Conservation (phyloP, 352 stramenopile species). For the Peronospora belbahrii region DNA sequence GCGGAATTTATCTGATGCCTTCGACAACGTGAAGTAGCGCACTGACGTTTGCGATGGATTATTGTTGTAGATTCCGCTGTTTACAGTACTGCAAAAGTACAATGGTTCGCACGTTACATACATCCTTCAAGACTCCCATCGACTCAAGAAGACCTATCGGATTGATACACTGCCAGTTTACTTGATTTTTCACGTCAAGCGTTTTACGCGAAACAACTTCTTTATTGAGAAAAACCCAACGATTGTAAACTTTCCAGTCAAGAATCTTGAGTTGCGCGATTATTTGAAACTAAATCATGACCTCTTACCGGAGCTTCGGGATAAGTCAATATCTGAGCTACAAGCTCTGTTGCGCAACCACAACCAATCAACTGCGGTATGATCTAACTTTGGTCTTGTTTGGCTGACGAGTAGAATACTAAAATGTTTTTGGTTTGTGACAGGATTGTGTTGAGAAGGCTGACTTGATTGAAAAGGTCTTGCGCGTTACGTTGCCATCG, state of each 20-base stretch:
- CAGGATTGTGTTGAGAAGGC: conserved; percentile 75
- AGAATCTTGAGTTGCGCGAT: conserved; percentile 95
- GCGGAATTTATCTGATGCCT: not conserved
- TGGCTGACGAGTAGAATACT: not conserved
- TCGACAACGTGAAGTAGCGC: not conserved
- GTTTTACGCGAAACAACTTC: conserved; percentile 98
- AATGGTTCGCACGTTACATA: conserved; percentile 85
- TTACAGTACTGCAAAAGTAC: conserved; percentile 96
- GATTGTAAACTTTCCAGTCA: conserved; percentile 98
- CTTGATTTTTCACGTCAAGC: conserved; percentile 95
- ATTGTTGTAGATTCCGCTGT: conserved; percentile 87
- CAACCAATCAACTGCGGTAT: conserved; percentile 39
- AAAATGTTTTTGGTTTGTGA: not conserved
- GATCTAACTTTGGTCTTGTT: not conserved
- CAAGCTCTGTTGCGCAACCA: conserved; percentile 46
- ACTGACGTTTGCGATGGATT: not conserved
- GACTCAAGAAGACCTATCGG: conserved; percentile 88
- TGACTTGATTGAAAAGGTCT: conserved; percentile 63
- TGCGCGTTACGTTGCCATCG: conserved; percentile 41
- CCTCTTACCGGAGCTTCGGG: conserved; percentile 38
- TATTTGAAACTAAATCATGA: conserved; percentile 64
- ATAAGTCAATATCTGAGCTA: conserved; percentile 59
- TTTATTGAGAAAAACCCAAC: conserved; percentile 99
- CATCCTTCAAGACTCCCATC: conserved; percentile 72
- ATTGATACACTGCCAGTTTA: conserved; percentile 91